Evolutionary conservation across 2,329 filamentous ascomycete genomes (phyloP), one percentile per base, ranked within the genome.

Genomic region (Pleoardoris graminearum): DNA sequence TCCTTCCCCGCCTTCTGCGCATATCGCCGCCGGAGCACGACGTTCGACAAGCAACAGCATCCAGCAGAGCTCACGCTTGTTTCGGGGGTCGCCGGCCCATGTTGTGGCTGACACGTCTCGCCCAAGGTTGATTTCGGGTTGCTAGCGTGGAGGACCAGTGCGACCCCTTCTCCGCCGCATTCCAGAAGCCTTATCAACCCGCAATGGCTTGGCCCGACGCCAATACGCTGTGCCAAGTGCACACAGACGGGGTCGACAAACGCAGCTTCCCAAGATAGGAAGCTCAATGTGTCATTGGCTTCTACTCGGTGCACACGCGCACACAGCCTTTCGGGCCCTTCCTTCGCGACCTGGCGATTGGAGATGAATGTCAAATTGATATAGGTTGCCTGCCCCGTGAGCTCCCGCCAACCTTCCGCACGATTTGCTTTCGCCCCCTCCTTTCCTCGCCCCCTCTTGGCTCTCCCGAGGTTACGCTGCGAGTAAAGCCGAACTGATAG

Each of bases 321-420:
- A 33, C 43, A 7, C 10, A 11, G 30, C 10, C 37, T n/a, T n/a
- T n/a, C n/a, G n/a, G n/a, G n/a, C n/a, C n/a, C n/a, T 41, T 47
- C 50, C 16, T 30, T 46, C 45, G 49, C 35, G 47, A 62, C 53
- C 59, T 47, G 58, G 60, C 55, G 53, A 60, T 56, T 55, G 60
- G 59, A 51, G 57, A 29, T 41, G 48, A 53, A 57, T 49, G 57
- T 54, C n/a, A 61, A 47, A 43, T 30, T n/a, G 39, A 32, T 21
- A 45, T 41, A 55, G 42, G 32, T 50, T 50, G 42, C 5, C 51
- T 50, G 42, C 5, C 10, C 14, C 36, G 33, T 42, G 50, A 33
- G 42, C 46, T 49, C 21, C 21, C n/a, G 17, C 39, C 41, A 17
- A 32, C 42, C 19, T 48, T 33, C n/a, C 49, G 38, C 30, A 30